Percentiles rank a stretch among this genome's conserved stretches.
These are phyloP conservation scores for Claviceps cyperi DNA, from an alignment of 2,329 filamentous ascomycete genomes.

Conservation along the genomic window DNA sequence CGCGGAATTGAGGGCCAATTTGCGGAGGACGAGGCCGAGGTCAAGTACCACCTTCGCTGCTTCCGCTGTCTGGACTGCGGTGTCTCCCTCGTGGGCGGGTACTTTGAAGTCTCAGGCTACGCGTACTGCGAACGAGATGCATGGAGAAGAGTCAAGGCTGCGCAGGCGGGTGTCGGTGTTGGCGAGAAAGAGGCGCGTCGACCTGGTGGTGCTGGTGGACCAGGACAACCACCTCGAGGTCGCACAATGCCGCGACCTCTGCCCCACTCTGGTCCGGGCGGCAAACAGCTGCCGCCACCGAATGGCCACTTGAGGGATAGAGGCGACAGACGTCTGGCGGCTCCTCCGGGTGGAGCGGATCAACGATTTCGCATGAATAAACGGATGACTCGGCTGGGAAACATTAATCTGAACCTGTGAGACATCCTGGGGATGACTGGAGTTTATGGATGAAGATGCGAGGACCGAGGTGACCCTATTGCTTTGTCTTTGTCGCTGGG, in stretches of 20 bases:
- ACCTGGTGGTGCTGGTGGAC: not conserved
- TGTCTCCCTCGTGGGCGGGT: conserved; percentile 62
- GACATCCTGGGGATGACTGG: not conserved
- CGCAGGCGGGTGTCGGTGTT: conserved; percentile 6
- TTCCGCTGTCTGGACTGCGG: conserved; percentile 74
- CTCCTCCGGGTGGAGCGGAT: conserved; percentile 4
- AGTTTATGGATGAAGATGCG: not conserved
- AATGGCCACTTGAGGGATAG: conserved; percentile 6
- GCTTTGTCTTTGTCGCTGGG: no score
- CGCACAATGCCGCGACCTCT: conserved; percentile 12
- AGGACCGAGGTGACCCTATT: no score
- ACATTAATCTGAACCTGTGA: not conserved
- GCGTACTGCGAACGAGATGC: conserved; percentile 84
- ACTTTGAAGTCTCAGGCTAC: conserved; percentile 72
- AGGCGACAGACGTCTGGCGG: conserved; percentile 7
- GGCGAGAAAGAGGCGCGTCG: conserved; percentile 7
- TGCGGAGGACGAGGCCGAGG: conserved; percentile 61
- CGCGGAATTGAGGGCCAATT: conserved; percentile 88
- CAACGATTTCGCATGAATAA: conserved; percentile 40
- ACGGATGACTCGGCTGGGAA: conserved; percentile 44
- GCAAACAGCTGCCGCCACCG: not conserved
- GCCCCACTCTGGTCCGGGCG: conserved; percentile 6
- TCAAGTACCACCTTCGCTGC: conserved; percentile 79
- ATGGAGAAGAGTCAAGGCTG: conserved; percentile 35
- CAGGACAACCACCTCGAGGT: conserved; percentile 5